Conservation (phyloP, 306 rosid species). For the Malus orientalis region DNA sequence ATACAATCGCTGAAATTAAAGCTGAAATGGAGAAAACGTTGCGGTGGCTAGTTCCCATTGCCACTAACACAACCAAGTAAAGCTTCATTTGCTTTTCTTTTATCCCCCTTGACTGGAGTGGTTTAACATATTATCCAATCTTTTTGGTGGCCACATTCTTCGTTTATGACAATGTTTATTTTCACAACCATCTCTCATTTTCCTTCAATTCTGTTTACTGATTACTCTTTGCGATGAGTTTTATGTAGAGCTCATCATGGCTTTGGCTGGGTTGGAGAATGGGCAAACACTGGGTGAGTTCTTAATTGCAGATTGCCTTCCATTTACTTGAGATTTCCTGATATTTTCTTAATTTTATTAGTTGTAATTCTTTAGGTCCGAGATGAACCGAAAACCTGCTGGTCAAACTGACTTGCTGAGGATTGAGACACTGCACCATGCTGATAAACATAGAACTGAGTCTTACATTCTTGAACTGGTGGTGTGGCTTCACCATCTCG, state of each 20-base stretch:
- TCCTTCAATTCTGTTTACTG: not conserved
- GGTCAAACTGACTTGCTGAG: constrained; percentile 74
- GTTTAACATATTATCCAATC: not conserved
- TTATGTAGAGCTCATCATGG: constrained; percentile 89
- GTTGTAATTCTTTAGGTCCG: constrained; percentile 51
- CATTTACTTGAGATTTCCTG: not conserved
- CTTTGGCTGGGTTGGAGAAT: constrained; percentile 99
- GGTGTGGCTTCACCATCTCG: constrained; percentile 87
- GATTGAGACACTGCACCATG: constrained; percentile 91
- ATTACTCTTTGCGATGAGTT: not conserved
- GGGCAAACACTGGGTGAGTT: constrained; percentile 97
- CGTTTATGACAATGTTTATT: not conserved
- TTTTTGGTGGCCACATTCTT: not conserved
- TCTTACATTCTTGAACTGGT: constrained; percentile 77
- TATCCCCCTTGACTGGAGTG: not conserved
- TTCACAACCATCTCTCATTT: not conserved
- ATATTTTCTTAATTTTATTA: constrained; percentile 5
- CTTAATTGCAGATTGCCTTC: not conserved
- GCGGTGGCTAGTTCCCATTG: constrained; percentile 96
- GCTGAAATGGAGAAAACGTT: constrained; percentile 95
- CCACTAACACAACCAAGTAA: constrained; percentile 87
- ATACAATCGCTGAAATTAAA: constrained; percentile 80
- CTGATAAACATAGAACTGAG: constrained; percentile 80
- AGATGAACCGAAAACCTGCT: constrained; percentile 57
- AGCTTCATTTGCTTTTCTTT: not conserved